Base-by-base conservation (phyloP, 148 eudicot genomes). In the Chenopodium formosanum region DNA sequence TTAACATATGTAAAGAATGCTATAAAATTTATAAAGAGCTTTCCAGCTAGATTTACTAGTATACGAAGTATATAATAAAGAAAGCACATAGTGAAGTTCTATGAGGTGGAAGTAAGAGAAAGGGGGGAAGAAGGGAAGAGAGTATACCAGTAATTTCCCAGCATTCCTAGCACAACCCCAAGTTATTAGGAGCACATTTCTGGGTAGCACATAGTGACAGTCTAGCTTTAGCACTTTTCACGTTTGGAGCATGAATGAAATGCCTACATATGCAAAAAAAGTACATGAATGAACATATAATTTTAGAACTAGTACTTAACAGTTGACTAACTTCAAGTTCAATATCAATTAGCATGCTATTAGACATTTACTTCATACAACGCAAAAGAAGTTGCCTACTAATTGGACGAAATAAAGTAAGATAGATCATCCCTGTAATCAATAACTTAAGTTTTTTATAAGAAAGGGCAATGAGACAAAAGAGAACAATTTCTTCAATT, bases 201-300 rank as follows among this genome's bases (percentile, higher is more conserved):
- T 20, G 97, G 77, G 88, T 83, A 44, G 90, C 96, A 85, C 98
- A 95, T 19, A 93, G 69, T 84, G 86, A 84, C 48, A 93, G 90
- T 82, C 98, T 95, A 77, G 98, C 92, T 88, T 95, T 95, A 78
- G 98, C 98, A 86, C 98, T 95, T 86, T 90, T 96, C 68, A 95
- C 76, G 85, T 95, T 95, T 52, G 86, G 92, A 70, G 93, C 97
- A n/a, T n/a, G n/a, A n/a, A 82, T 93, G 98, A 84, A 93, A 94
- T 78, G 98, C 98, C 98, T 95, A 69, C 82, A 85, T 46, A 81
- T 73, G 82, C 44, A 81, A 64, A 29, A 67, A 25, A 40, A 2
- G 19, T 32, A 71, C 58, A 31, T 16, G 8, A 70, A 20, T 37
- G 23, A 31, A 20, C 12, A 58, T 23, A 70, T 25, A 34, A 34